A percentile compares a stretch with the other conserved stretches of the same genome.
phyloP scores from a whole-genome alignment of 2,329 filamentous ascomycete species.

The Thermothelomyces thermophilus region DNA sequence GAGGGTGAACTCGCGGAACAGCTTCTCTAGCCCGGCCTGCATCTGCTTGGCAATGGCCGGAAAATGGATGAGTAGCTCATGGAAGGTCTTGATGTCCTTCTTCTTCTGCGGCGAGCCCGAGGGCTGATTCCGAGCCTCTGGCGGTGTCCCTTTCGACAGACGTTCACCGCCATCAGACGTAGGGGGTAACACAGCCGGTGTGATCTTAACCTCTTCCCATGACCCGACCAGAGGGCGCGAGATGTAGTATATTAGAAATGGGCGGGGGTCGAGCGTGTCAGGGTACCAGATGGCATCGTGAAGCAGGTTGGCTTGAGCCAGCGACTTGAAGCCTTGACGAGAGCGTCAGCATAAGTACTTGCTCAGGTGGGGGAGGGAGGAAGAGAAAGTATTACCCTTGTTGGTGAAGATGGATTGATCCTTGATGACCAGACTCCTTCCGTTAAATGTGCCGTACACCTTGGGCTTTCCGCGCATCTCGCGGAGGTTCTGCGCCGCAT shows the following conservation, averaged over 20 bases:
- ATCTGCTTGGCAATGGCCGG: slow-evolving; percentile 95
- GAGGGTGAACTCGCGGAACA: slow-evolving; percentile 83
- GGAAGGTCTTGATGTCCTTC: slow-evolving; percentile 87
- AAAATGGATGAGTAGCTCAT: slow-evolving; percentile 82
- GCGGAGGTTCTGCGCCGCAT: slow-evolving; percentile 58
- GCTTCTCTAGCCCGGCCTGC: slow-evolving; percentile 80
- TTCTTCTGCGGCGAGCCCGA: slow-evolving; percentile 57
- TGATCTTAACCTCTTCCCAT: slow-evolving; percentile 69
- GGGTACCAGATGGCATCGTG: slow-evolving; percentile 83
- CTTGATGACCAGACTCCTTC: slow-evolving; percentile 87
- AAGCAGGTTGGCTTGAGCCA: slow-evolving; percentile 83
- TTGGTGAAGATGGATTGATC: slow-evolving; percentile 91
- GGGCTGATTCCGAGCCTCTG: slow-evolving; percentile 38
- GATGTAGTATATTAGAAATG: slow-evolving; percentile 97
- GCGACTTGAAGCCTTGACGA: slow-evolving; percentile 73
- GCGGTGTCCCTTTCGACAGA: slow-evolving; percentile 18
- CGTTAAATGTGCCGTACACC: slow-evolving; percentile 88
- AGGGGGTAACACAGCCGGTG: slow-evolving; percentile 53
- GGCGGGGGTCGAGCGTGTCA: slow-evolving; percentile 78
- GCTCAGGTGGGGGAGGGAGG: neutral
- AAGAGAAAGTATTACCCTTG: slow-evolving; percentile 56
- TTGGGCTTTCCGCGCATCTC: slow-evolving; percentile 90
- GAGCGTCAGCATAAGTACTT: slow-evolving; percentile 3
- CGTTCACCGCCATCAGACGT: slow-evolving; percentile 29
- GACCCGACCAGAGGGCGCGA: slow-evolving; percentile 78